Base-by-base conservation (phyloP, 805 yeast genomes). In the Wickerhamomyces strasburgensis region DNA sequence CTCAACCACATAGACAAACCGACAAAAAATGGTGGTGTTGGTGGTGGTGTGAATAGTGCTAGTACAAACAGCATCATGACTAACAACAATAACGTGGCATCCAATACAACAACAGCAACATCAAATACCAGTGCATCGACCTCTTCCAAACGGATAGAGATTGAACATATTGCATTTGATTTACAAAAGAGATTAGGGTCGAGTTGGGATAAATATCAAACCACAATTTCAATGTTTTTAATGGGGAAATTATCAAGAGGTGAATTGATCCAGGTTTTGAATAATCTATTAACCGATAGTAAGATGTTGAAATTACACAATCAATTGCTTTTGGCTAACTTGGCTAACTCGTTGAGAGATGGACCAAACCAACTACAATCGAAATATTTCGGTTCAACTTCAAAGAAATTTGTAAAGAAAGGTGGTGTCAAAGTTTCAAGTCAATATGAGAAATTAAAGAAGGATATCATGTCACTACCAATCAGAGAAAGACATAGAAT, bases 191-290 rank as follows among this genome's bases (percentile, higher is more conserved):
- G 72, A 42, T 60, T 90, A 40, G 97, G 96, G 2, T 66, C 71
- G 31, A 56, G 52, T 33, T 90, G 98, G 98, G 90, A 82, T 44
- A 73, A 72, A 40, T 90, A 90, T 58, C 89, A 94, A 44, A 83
- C 80, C 38, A 70, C 85, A 5, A 71, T 93, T 17, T 78, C 90
- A 34, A 64, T 74, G 35, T 90, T 88, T 50, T 65, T 90, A 27
- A 67, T 82, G 27, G 96, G 96, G 5, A 82, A 80, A 56, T 65
- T 88, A 14, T 82, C 95, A 9, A 70, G 96, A 33, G 58, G 61
- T 15, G 98, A 90, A 59, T 67, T 90, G 38, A 75, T 77, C 43
- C 63, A 67, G 11, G 78, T 68, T 33, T 67, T 86, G 23, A 66
- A 67, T 30, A 72, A 72, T n/a, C 65, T 84, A 19, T 65, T 88